These are phyloP conservation scores for Trichoderma afroharzianum DNA, from an alignment of 2,329 filamentous ascomycete species.

Conservation along the genomic window DNA sequence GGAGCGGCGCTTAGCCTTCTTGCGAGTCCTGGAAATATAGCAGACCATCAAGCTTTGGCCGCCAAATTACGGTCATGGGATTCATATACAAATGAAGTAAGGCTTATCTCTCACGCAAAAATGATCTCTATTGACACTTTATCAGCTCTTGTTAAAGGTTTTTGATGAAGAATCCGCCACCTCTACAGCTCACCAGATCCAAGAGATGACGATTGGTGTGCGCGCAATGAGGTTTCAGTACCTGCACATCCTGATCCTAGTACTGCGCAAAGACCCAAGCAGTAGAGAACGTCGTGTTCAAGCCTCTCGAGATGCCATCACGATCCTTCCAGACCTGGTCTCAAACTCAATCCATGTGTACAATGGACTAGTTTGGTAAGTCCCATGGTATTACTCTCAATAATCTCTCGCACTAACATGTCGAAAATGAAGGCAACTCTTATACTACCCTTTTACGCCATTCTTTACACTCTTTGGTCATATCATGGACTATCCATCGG, in stretches of 20 bases:
- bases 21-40: background rate
- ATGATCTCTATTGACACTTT: background rate
- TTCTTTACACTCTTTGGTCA: slow-evolving; percentile 6
- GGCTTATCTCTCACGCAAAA: background rate
- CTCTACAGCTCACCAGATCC: background rate
- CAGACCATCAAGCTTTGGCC: background rate
- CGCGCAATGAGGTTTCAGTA: background rate
- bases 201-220: slow-evolving; percentile 2
- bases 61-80: background rate
- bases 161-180: background rate
- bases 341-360: slow-evolving; percentile 13
- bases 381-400: too few relatives aligned
- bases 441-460: slow-evolving; percentile 14
- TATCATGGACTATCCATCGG: background rate
- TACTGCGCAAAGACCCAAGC: background rate
- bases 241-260: slow-evolving; percentile 4
- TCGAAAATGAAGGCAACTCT: background rate
- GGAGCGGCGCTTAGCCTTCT: background rate
- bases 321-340: background rate
- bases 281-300: background rate
- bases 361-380: slow-evolving; percentile 13
- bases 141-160: background rate
- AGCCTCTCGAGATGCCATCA: slow-evolving; percentile 6
- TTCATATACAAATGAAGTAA: background rate
- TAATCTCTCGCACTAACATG: background rate